Conservation (phyloP, 768 basidiomycete genomes). For the Pilatotrama ljubarskyi region DNA sequence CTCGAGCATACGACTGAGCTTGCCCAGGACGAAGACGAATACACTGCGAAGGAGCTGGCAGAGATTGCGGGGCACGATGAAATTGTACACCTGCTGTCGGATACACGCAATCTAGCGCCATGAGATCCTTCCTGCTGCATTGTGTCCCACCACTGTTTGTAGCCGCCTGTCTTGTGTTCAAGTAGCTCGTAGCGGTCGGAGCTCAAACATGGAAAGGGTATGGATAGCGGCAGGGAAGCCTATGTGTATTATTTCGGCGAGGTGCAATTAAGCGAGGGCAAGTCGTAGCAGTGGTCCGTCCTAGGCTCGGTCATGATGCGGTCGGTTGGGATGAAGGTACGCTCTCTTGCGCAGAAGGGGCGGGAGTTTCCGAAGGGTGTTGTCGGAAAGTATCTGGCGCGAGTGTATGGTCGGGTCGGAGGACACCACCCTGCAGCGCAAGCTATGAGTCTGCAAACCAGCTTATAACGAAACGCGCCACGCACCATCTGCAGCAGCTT, state of each 20-base stretch:
- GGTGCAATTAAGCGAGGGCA: background rate
- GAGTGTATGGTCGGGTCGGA: background rate
- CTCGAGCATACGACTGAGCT: background rate
- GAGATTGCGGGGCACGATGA: conserved; percentile 55
- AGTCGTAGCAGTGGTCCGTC: background rate
- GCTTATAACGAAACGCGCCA: conserved; percentile 20
- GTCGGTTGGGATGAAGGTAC: background rate
- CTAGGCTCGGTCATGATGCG: background rate
- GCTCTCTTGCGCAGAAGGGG: background rate
- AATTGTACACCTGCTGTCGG: conserved; percentile 43
- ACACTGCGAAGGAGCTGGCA: conserved; percentile 63
- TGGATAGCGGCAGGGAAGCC: background rate
- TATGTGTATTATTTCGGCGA: background rate
- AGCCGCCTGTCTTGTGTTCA: background rate
- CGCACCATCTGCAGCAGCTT: conserved; percentile 78
- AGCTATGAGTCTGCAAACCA: background rate
- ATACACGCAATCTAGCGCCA: conserved; percentile 8
- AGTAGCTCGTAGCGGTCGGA: background rate
- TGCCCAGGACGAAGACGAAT: conserved; percentile 64
- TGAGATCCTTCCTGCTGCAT: background rate
- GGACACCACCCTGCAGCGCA: conserved; percentile 21
- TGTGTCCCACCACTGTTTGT: no score
- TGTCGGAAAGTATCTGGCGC: background rate
- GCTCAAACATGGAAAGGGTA: background rate
- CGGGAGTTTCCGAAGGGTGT: background rate